These are phyloP conservation scores for Hyphopichia khmerensis DNA, from an alignment of 1,139 yeast species.

Conservation along the genomic window DNA sequence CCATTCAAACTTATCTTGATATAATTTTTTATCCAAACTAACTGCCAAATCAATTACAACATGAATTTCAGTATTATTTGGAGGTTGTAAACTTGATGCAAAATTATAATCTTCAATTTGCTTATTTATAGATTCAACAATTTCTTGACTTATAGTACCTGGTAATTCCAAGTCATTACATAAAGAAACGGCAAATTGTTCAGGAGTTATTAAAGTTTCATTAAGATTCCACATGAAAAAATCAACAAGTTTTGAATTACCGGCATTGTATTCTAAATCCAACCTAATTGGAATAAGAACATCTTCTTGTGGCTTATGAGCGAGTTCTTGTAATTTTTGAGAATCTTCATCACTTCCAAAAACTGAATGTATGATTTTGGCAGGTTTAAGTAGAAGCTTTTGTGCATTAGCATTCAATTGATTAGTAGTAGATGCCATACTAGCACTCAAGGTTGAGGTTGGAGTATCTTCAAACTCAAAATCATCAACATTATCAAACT, in stretches of 20 bases:
- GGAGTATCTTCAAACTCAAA: constrained; percentile 64
- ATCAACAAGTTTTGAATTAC: constrained; percentile 64
- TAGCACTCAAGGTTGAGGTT: constrained; percentile 21
- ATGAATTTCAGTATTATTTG: constrained; percentile 65
- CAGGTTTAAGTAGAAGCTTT: constrained; percentile 33
- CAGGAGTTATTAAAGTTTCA: constrained; percentile 78
- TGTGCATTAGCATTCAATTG: constrained; percentile 29
- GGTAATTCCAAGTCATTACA: constrained; percentile 85
- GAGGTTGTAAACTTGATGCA: constrained; percentile 60
- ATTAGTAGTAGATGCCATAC: constrained; percentile 17
- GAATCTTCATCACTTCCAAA: constrained; percentile 16
- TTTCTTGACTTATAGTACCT: constrained; percentile 56
- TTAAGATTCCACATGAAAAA: constrained; percentile 87
- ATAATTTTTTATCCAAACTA: constrained; percentile 77
- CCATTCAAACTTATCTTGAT: constrained; percentile 96
- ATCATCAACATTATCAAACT: constrained; percentile 61
- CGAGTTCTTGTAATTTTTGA: constrained; percentile 24
- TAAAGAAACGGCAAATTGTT: constrained; percentile 74
- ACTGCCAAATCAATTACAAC: constrained; percentile 82
- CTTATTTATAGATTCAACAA: constrained; percentile 69
- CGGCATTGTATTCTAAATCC: constrained; percentile 66
- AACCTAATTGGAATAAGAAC: constrained; percentile 77
- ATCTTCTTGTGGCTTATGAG: constrained; percentile 28
- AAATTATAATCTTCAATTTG: constrained; percentile 72
- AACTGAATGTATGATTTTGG: constrained; percentile 15